phyloP scores from a whole-genome alignment of 2,329 filamentous ascomycete species.

The Calonectria ilicicola region DNA sequence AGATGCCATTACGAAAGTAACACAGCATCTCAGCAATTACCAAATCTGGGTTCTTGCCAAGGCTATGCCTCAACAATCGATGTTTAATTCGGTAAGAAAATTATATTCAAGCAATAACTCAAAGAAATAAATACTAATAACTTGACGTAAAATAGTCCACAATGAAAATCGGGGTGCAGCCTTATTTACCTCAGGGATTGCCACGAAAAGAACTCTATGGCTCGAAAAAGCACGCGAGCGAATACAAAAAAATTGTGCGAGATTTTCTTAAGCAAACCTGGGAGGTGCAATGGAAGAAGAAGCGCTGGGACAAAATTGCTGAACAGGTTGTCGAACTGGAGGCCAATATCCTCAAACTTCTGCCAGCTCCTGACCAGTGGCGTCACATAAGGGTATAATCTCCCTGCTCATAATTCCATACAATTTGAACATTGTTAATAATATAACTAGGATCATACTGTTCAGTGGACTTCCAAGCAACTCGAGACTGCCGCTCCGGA shows the following conservation, averaged over 20 bases:
- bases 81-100: slow-evolving; percentile 28
- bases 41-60: slow-evolving; percentile 27
- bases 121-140: neutral
- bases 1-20: slow-evolving; percentile 4
- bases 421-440: neutral
- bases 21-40: slow-evolving; percentile 3
- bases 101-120: neutral
- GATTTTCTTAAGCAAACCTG: neutral
- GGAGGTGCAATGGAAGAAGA: neutral
- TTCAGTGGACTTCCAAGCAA: neutral
- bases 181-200: slow-evolving; percentile 17
- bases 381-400: slow-evolving; percentile 4
- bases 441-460: neutral
- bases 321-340: slow-evolving; percentile 19
- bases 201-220: slow-evolving; percentile 14
- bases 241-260: slow-evolving; percentile 4
- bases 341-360: slow-evolving; percentile 3
- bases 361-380: slow-evolving; percentile 5
- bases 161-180: slow-evolving; percentile 19
- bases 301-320: neutral
- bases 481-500: slow-evolving; percentile 9
- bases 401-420: neutral
- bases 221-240: neutral
- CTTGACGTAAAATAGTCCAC: neutral
- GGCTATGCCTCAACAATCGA: slow-evolving; percentile 21